Base-by-base conservation (phyloP, 805 yeast genomes). In the Clavispora phyllophila region DNA sequence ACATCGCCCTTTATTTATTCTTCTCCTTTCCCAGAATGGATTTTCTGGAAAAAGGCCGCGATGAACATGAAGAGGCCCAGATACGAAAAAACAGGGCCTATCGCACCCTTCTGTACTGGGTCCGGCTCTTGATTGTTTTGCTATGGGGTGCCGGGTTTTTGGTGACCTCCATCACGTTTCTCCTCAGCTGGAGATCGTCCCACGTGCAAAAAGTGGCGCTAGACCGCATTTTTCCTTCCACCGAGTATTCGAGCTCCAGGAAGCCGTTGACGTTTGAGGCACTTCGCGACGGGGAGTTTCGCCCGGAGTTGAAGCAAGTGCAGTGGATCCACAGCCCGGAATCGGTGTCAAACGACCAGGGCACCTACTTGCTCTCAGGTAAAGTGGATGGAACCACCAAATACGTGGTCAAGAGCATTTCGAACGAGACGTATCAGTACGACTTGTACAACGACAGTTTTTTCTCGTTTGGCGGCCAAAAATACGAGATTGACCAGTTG, bases 291-390 rank as follows among this genome's bases (percentile, higher is more conserved):
- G 79, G 79, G 1, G 69, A 75, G 3, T 84, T 84, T 51, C 47
- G 57, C 0, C 83, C 93, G 0, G 61, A 65, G 13, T 61, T 55
- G 39, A 75, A 77, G 47, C 60, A 74, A 8, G 68, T 87, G 25
- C 91, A 84, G 58, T 87, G 96, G 96, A 76, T 87, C 36, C 66
- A 62, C 14, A 66, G 67, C 17, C 78, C 79, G 1, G 69, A 69
- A 19, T 75, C 83, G 0, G 55, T 64, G 9, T 48, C 51, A 10
- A 63, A 76, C 47, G 90, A 83, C 57, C 74, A 73, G 44, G 95
- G 95, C 5, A 75, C 87, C 7, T 87, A 75, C 57, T 73, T 85
- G 23, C 55, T 66, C 14, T 57, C 56, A 22, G 63, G 60, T 15
- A 52, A 50, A 6, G 73, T 76, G 1, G 65, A 66, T 28, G 70